These are phyloP conservation scores for Basidiobolus meristosporus DNA, from an alignment of 371 early-diverging fungal species.

Conservation along the genomic window DNA sequence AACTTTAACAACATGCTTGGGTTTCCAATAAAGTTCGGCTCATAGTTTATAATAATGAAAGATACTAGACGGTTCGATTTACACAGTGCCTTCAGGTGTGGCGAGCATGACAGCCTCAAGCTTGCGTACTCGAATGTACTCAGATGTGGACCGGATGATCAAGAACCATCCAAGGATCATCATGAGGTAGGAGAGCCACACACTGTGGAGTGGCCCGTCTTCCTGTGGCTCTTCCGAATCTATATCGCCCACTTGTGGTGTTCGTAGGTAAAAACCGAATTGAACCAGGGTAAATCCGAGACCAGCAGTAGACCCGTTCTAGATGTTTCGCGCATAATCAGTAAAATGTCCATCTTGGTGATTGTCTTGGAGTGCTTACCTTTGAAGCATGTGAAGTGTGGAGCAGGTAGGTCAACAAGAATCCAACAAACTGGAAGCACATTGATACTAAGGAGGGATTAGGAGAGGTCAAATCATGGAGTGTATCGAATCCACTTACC, in stretches of 20 bases:
- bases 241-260: no score
- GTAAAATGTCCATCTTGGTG: neutral
- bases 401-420: constrained; percentile 41
- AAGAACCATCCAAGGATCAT: constrained; percentile 37
- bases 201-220: constrained; percentile 3
- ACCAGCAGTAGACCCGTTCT: constrained; percentile 34
- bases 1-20: no score
- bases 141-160: constrained; percentile 23
- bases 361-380: constrained; percentile 8
- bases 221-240: constrained; percentile 6
- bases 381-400: constrained; percentile 43
- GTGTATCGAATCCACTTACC: constrained; percentile 11
- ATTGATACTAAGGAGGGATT: constrained; percentile 23
- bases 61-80: neutral
- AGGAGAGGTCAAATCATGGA: neutral
- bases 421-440: constrained; percentile 50
- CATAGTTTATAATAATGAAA: no score
- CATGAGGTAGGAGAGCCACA: constrained; percentile 15
- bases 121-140: constrained; percentile 22
- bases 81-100: constrained; percentile 7
- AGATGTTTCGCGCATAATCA: neutral
- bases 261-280: constrained; percentile 23
- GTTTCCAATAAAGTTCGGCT: no score
- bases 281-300: constrained; percentile 32
- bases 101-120: constrained; percentile 20